phyloP scores from a whole-genome alignment of 441 rosid genomes.

The Aleurites moluccanus region DNA sequence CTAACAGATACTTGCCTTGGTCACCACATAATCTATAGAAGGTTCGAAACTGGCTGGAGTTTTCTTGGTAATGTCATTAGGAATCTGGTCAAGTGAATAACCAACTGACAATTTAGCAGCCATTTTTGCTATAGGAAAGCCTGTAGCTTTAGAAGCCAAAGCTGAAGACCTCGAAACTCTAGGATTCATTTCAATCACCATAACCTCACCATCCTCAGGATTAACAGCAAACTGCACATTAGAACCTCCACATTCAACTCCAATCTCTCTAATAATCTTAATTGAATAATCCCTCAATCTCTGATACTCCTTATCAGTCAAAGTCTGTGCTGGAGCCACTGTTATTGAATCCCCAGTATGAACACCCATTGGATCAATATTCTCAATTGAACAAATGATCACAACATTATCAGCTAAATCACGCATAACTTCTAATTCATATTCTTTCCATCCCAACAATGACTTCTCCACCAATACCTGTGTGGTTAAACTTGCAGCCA shows the following conservation, averaged over 20 bases:
- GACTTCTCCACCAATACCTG: constrained; percentile 97
- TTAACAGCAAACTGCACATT: constrained; percentile 95
- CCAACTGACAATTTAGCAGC: constrained; percentile 97
- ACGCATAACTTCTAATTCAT: constrained; percentile 94
- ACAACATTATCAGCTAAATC: constrained; percentile 97
- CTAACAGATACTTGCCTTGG: constrained; percentile 56
- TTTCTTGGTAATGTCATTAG: constrained; percentile 93
- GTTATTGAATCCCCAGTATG: constrained; percentile 98
- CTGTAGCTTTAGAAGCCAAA: constrained; percentile 95
- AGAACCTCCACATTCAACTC: constrained; percentile 97
- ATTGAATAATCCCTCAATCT: constrained; percentile 85
- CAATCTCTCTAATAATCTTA: constrained; percentile 92
- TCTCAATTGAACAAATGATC: constrained; percentile 91
- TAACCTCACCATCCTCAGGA: constrained; percentile 95
- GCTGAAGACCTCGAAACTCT: constrained; percentile 95
- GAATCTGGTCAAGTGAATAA: constrained; percentile 91
- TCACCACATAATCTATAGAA: constrained; percentile 95
- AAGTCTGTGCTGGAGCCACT: constrained; percentile 92
- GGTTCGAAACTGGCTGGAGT: constrained; percentile 99
- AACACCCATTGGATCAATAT: constrained; percentile 95
- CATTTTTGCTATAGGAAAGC: constrained; percentile 98
- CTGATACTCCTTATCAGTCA: constrained; percentile 93
- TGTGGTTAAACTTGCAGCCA: constrained; percentile 79
- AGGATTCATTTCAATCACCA: constrained; percentile 98
- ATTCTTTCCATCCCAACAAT: constrained; percentile 89